phyloP scores from a whole-genome alignment of 2,329 filamentous ascomycete species.

The Pseudomassariella vexata region DNA sequence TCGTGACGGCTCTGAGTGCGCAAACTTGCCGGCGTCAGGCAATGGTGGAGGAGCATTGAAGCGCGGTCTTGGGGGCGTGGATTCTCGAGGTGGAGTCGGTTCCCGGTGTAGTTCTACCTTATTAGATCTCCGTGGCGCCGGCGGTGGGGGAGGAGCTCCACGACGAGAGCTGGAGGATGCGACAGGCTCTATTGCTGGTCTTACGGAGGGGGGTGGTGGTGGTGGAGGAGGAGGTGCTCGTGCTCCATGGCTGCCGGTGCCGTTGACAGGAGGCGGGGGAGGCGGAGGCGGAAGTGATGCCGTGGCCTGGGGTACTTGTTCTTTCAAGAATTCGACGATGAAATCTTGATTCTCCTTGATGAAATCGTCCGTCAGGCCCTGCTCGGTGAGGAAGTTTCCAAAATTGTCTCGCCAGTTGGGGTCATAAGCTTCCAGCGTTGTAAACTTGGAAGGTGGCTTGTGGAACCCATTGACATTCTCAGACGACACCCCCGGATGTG shows the following conservation, averaged over 20 bases:
- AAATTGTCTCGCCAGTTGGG: slow-evolving; percentile 61
- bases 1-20: slow-evolving; percentile 46
- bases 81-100: slow-evolving; percentile 61
- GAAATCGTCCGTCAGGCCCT: slow-evolving; percentile 60
- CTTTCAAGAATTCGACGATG: slow-evolving; percentile 58
- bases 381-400: slow-evolving; percentile 56
- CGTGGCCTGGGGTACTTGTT: slow-evolving; percentile 36
- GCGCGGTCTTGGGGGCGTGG: slow-evolving; percentile 62
- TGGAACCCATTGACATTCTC: slow-evolving; percentile 39
- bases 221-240: slow-evolving; percentile 20
- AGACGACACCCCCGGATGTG: slow-evolving; percentile 30
- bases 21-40: slow-evolving; percentile 84
- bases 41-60: slow-evolving; percentile 86
- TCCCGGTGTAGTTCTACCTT: slow-evolving; percentile 41
- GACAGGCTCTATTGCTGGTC: slow-evolving; percentile 22
- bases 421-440: slow-evolving; percentile 58
- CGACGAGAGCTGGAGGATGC: slow-evolving; percentile 32
- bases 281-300: slow-evolving; percentile 43
- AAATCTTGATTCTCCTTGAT: slow-evolving; percentile 65
- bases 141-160: slow-evolving; percentile 46
- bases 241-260: slow-evolving; percentile 18
- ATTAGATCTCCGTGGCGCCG: slow-evolving; percentile 54
- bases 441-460: slow-evolving; percentile 48
- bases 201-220: slow-evolving; percentile 11
- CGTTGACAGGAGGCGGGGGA: slow-evolving; percentile 28